phyloP scores from a whole-genome alignment of 1,139 yeast species.

The Saccharomyces hybrid region DNA sequence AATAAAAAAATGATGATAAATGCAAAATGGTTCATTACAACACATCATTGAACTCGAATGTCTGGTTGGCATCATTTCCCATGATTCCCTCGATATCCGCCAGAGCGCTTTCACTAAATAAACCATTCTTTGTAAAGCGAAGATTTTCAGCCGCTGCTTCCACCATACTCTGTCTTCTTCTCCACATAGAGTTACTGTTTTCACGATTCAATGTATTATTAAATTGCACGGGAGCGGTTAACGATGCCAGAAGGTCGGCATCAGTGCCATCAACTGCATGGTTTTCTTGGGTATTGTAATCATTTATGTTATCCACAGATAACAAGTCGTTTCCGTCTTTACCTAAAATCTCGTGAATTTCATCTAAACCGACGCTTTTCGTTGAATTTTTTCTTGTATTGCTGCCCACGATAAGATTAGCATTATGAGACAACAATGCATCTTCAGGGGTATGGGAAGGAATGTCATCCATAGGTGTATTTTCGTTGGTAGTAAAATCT shows the following conservation, averaged over 20 bases:
- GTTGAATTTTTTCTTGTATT: constrained; percentile 19
- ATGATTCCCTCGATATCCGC: constrained; percentile 60
- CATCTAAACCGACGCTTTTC: constrained; percentile 27
- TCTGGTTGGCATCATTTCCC: constrained; percentile 15
- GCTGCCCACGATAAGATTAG: background rate
- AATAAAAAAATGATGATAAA: no score
- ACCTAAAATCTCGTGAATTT: constrained; percentile 22
- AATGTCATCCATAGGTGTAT: background rate
- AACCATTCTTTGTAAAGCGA: constrained; percentile 64
- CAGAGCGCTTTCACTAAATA: constrained; percentile 64
- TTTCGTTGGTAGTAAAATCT: background rate
- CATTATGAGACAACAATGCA: background rate
- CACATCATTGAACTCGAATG: constrained; percentile 25
- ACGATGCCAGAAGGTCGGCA: constrained; percentile 28
- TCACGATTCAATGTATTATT: constrained; percentile 12
- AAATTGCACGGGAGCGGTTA: constrained; percentile 31
- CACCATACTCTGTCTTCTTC: constrained; percentile 54
- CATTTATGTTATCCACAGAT: constrained; percentile 9
- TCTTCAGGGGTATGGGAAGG: background rate
- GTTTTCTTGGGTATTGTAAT: background rate
- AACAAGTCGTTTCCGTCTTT: constrained; percentile 19
- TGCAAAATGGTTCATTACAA: no score
- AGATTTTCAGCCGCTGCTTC: constrained; percentile 74
- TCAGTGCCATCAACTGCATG: constrained; percentile 19
- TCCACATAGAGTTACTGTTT: constrained; percentile 22